These are phyloP conservation scores for Chamaenerion angustifolium DNA, from an alignment of 345 rosid species.

Conservation along the genomic window DNA sequence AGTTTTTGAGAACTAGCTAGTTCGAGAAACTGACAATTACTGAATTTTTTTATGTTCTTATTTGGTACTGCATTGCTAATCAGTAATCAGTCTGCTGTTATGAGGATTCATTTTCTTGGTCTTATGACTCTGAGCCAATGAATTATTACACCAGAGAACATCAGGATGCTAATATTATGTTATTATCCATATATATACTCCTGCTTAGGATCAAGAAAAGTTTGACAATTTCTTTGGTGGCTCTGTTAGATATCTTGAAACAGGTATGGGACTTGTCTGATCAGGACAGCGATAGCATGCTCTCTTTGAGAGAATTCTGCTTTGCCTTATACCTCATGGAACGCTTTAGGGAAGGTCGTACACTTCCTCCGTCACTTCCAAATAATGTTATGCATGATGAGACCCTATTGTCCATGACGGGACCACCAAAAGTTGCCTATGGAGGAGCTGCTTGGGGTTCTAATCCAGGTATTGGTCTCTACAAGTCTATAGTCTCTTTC, in stretches of 20 bases:
- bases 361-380: constrained; percentile 77
- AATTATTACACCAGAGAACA: no score
- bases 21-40: no score
- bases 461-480: constrained; percentile 38
- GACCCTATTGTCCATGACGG: constrained; percentile 70
- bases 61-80: no score
- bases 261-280: constrained; percentile 98
- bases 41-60: no score
- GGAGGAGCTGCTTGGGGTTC: constrained; percentile 74
- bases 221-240: constrained; percentile 7
- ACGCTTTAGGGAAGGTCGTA: constrained; percentile 82
- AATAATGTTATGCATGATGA: constrained; percentile 74
- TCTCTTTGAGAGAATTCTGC: constrained; percentile 95
- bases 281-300: constrained; percentile 98
- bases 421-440: constrained; percentile 48
- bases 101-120: no score
- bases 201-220: no score
- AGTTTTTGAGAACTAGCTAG: no score
- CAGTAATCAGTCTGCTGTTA: no score
- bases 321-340: constrained; percentile 94
- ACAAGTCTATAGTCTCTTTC: constrained; percentile 9
- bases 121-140: no score
- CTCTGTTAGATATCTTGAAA: constrained; percentile 70
- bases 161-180: no score
- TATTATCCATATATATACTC: no score